Conservation (phyloP, 1,284 basidiomycete genomes). For the Cutaneotrichosporon cyanovorans region DNA sequence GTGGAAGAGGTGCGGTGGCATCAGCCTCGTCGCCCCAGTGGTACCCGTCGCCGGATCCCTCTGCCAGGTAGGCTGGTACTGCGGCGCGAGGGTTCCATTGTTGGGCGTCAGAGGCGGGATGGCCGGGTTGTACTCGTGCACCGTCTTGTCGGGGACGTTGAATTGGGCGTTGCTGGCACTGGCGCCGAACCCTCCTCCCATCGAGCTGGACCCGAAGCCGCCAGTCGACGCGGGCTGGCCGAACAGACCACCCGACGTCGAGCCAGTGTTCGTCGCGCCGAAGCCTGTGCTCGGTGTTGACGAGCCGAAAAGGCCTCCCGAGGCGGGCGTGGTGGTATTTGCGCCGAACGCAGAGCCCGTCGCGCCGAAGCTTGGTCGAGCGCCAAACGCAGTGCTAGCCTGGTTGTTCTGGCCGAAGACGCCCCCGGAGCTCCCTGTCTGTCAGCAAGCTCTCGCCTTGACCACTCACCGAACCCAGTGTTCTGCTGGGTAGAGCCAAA, state of each 20-base stretch:
- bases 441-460: not conserved
- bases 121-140: constrained; percentile 24
- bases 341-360: constrained; percentile 27
- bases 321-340: constrained; percentile 32
- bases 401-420: constrained; percentile 11
- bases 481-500: constrained; percentile 30
- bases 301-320: constrained; percentile 45
- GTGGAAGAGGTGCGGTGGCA: constrained; percentile 35
- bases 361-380: constrained; percentile 35
- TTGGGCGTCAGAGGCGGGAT: constrained; percentile 9
- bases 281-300: constrained; percentile 8
- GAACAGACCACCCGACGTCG: constrained; percentile 36
- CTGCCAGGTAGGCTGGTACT: constrained; percentile 41
- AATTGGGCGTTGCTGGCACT: not conserved
- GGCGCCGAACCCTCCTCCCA: constrained; percentile 18
- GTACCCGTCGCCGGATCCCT: constrained; percentile 25
- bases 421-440: constrained; percentile 15
- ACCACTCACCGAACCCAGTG: constrained; percentile 27
- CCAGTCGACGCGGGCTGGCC: not conserved
- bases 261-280: constrained; percentile 49
- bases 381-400: constrained; percentile 28
- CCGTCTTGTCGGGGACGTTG: constrained; percentile 15
- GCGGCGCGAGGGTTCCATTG: constrained; percentile 34
- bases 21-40: not conserved
- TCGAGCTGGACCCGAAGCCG: constrained; percentile 7